A percentile compares a stretch with the other conserved stretches of the same genome.
Conservation (phyloP, 2,329 filamentous ascomycete species). For the Trichoderma lentiforme region DNA sequence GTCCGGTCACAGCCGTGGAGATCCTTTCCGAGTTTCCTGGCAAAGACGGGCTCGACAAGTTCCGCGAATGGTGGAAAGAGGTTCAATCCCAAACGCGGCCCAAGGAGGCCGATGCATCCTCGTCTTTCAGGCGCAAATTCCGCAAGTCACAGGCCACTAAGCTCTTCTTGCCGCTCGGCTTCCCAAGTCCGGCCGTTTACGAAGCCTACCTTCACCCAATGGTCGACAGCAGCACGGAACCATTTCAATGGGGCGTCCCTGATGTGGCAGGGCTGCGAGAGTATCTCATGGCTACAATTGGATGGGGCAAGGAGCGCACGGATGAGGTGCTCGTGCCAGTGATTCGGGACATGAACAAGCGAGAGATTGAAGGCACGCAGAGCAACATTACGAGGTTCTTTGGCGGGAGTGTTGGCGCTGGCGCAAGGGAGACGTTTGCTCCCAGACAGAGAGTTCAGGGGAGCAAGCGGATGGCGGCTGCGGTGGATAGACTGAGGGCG, state of each 20-base stretch:
- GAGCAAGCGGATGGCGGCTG: constrained; percentile 72
- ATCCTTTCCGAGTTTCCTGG: constrained; percentile 85
- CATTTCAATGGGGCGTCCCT: constrained; percentile 93
- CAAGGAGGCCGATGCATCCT: constrained; percentile 57
- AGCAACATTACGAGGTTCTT: constrained; percentile 95
- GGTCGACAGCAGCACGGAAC: constrained; percentile 73
- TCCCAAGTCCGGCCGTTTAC: constrained; percentile 75
- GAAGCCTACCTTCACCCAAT: constrained; percentile 83
- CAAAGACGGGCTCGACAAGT: constrained; percentile 61
- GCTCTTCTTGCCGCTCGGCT: constrained; percentile 76
- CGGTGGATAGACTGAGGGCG: constrained; percentile 62
- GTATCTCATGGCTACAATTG: constrained; percentile 88
- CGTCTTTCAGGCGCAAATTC: constrained; percentile 80
- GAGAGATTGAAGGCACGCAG: constrained; percentile 87
- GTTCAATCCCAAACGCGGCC: constrained; percentile 67
- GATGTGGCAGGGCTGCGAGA: constrained; percentile 80
- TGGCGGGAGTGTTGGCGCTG: constrained; percentile 67
- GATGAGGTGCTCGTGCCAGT: constrained; percentile 96
- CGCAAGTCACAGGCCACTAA: constrained; percentile 74
- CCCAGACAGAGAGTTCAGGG: constrained; percentile 63
- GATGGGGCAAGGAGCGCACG: constrained; percentile 86
- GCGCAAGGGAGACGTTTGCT: constrained; percentile 64
- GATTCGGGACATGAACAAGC: constrained; percentile 88
- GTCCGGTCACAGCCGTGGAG: constrained; percentile 90
- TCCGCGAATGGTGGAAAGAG: constrained; percentile 82